Base-by-base conservation (phyloP, 495 filamentous ascomycete species). In the Tuber melanosporum region DNA sequence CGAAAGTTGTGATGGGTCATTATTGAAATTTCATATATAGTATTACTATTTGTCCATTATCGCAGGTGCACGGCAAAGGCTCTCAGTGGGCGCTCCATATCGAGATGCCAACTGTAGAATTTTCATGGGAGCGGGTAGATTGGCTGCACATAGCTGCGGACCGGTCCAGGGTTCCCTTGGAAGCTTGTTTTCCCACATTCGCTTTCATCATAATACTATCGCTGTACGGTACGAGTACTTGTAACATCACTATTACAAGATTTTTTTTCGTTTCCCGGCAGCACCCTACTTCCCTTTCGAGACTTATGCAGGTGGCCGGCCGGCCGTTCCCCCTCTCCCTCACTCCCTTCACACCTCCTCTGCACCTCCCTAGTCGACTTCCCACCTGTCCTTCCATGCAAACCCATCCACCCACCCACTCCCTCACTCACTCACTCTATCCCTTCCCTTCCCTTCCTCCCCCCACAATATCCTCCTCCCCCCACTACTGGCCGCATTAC, bases 1-100 rank as follows among this genome's bases (percentile, higher is more conserved):
- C 36, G 57, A 66, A 66, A 36, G 57, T 66, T 66, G 57, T 66
- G 57, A 66, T 66, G 57, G 26, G 26, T 66, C 57, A 66, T 66
- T 66, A 66, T 36, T 36, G 4, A 36, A 41, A 41, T 41, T 41
- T 41, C 39, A 41, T 41, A 41, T 41, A 41, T 41, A 41, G 39
- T 5, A 41, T 41, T 36, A 19, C 17, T 66, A 36, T 66, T 17
- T 36, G 32, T 66, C 17, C 26, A 6, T 19, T 36, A 12, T 36
- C 15, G 17, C 3, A 19, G 15, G 57, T 36, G 10, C 2, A 36
- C 57, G 5, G 14, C 4, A 15, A 17, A 32, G 26, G 26, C 57
- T 66, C 57, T 32, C 32, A 14, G 12, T 19, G 26, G 57, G 6
- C 57, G 1, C 57, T 66, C 57, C 57, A 66, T 66, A 36, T 36